Percentiles rank a stretch among this genome's conserved stretches.
These are phyloP conservation scores for Phlyctochytrium arcticum DNA, from an alignment of 192 early-diverging fungal genomes.

Conservation along the genomic window DNA sequence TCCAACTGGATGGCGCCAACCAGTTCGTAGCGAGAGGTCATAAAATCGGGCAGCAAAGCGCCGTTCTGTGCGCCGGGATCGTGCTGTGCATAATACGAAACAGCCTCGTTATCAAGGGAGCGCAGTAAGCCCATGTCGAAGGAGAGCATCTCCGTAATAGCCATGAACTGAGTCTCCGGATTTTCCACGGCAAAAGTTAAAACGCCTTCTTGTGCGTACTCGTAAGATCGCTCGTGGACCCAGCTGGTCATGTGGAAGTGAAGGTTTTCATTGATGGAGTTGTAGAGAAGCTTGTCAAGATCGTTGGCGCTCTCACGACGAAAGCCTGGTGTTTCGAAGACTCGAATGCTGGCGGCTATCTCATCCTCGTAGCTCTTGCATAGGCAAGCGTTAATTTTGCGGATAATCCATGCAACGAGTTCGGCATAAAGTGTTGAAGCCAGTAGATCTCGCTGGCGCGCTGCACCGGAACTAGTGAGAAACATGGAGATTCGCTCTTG, in stretches of 20 bases:
- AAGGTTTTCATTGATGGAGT: slow-evolving; percentile 86
- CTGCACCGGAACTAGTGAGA: slow-evolving; percentile 68
- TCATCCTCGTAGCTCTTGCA: slow-evolving; percentile 63
- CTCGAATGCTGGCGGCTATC: slow-evolving; percentile 63
- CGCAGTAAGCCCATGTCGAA: slow-evolving; percentile 69
- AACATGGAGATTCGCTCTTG: slow-evolving; percentile 79
- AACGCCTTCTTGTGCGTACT: slow-evolving; percentile 25
- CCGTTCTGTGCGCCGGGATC: slow-evolving; percentile 13
- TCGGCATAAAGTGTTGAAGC: slow-evolving; percentile 75
- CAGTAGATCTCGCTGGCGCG: slow-evolving; percentile 68
- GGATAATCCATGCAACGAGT: slow-evolving; percentile 73
- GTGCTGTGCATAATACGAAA: neutral
- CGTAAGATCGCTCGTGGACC: slow-evolving; percentile 12
- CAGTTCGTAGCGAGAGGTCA: slow-evolving; percentile 18
- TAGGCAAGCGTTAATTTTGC: slow-evolving; percentile 76
- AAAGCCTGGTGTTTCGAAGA: slow-evolving; percentile 85
- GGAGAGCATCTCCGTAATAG: slow-evolving; percentile 7
- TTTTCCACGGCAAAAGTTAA: slow-evolving; percentile 20
- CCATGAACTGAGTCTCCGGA: neutral
- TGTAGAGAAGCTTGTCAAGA: slow-evolving; percentile 69
- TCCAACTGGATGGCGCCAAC: slow-evolving; percentile 5
- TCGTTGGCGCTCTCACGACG: slow-evolving; percentile 49
- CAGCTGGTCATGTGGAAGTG: slow-evolving; percentile 42
- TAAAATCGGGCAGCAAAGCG: slow-evolving; percentile 14
- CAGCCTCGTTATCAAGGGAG: slow-evolving; percentile 64